phyloP scores from a whole-genome alignment of 164 flowering plant species.

The Tetrastigma voinierianum region DNA sequence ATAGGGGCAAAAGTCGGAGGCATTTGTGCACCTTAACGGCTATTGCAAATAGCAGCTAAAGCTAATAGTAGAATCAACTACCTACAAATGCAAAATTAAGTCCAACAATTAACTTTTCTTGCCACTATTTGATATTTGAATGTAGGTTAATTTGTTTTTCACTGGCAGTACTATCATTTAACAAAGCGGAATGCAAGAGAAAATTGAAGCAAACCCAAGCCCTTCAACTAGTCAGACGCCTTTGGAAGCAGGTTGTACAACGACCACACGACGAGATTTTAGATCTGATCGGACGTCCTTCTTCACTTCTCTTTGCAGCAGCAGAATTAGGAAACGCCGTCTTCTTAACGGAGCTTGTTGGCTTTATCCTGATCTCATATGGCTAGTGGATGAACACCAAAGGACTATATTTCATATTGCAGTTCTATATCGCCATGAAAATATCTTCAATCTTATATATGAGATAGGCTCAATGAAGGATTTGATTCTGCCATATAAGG shows the following conservation, averaged over 20 bases:
- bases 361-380: constrained; percentile 31
- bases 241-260: not conserved
- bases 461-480: constrained; percentile 14
- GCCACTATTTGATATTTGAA: too few relatives aligned
- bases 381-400: constrained; percentile 13
- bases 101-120: too few relatives aligned
- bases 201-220: too few relatives aligned
- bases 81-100: too few relatives aligned
- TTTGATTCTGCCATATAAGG: too few relatives aligned
- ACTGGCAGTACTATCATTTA: too few relatives aligned
- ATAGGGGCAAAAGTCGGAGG: too few relatives aligned
- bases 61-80: too few relatives aligned
- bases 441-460: constrained; percentile 25
- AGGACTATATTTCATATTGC: constrained; percentile 32
- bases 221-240: not conserved
- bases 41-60: too few relatives aligned
- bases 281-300: not conserved
- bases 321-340: constrained; percentile 23
- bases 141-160: too few relatives aligned
- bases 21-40: too few relatives aligned
- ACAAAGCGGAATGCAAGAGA: too few relatives aligned
- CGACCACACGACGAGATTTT: not conserved
- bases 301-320: constrained; percentile 22
- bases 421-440: constrained; percentile 22
- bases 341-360: constrained; percentile 20